phyloP scores from a whole-genome alignment of 1,139 yeast genomes.

The Scheffersomyces parashehatae region DNA sequence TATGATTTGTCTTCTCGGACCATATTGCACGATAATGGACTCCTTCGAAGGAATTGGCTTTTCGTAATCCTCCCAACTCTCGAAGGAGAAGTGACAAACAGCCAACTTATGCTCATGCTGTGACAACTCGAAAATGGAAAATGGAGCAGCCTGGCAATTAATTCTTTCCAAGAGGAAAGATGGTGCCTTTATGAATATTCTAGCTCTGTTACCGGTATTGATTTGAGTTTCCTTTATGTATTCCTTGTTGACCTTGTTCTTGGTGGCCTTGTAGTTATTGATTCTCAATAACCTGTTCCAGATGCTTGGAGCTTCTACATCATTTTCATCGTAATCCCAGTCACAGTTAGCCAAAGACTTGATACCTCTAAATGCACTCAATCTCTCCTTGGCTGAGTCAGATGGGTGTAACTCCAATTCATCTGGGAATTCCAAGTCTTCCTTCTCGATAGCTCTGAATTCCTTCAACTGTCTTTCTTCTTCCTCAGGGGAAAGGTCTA shows the following conservation, averaged over 20 bases:
- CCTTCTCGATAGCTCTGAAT: slow-evolving; percentile 70
- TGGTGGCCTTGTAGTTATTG: slow-evolving; percentile 75
- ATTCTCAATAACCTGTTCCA: slow-evolving; percentile 79
- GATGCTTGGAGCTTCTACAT: slow-evolving; percentile 70
- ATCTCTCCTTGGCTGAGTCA: slow-evolving; percentile 72
- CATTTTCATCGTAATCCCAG: slow-evolving; percentile 88
- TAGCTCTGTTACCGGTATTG: slow-evolving; percentile 65
- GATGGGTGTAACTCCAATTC: slow-evolving; percentile 82
- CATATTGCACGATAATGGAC: slow-evolving; percentile 82
- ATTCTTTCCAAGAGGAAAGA: slow-evolving; percentile 44
- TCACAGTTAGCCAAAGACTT: slow-evolving; percentile 76
- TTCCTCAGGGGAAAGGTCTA: slow-evolving; percentile 78
- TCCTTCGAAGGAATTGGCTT: slow-evolving; percentile 83
- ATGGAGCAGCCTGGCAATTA: slow-evolving; percentile 45
- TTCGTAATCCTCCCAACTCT: slow-evolving; percentile 86
- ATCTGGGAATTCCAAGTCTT: slow-evolving; percentile 93
- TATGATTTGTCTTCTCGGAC: slow-evolving; percentile 86
- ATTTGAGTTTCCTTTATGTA: slow-evolving; percentile 59
- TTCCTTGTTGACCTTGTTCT: slow-evolving; percentile 67
- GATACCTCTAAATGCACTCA: slow-evolving; percentile 81
- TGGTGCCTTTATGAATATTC: slow-evolving; percentile 65
- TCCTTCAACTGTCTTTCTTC: slow-evolving; percentile 75
- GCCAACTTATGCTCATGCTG: slow-evolving; percentile 87
- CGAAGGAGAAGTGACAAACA: slow-evolving; percentile 77
- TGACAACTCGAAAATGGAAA: slow-evolving; percentile 70